A percentile compares a stretch with the other conserved stretches of the same genome.
Evolutionary conservation across 2,329 filamentous ascomycete species (phyloP).

Genomic region (Phaeosphaeriaceae sp.): DNA sequence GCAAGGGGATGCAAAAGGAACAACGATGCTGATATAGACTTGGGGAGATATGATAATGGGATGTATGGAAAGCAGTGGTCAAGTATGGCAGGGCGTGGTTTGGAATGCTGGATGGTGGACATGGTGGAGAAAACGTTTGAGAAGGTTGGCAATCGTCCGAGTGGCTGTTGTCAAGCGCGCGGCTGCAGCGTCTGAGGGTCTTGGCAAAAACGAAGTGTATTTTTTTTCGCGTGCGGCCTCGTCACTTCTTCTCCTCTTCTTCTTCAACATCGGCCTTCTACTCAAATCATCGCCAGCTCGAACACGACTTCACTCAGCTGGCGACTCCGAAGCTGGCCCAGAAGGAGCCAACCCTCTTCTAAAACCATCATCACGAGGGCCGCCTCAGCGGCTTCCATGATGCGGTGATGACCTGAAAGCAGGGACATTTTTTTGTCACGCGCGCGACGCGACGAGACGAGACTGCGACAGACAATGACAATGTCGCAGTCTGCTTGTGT

Average conservation of each 20-base stretch:
- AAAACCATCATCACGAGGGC: constrained; percentile 85
- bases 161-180: constrained; percentile 21
- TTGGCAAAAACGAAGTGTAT: constrained; percentile 19
- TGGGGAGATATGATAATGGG: constrained; percentile 7
- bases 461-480: constrained; percentile 9
- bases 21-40: constrained; percentile 8
- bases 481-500: too few relatives aligned
- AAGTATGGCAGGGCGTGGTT: constrained; percentile 24
- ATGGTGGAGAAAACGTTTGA: constrained; percentile 37
- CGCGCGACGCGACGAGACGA: constrained; percentile 25
- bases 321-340: constrained; percentile 74
- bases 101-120: constrained; percentile 27
- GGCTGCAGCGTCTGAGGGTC: constrained; percentile 19
- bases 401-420: constrained; percentile 71
- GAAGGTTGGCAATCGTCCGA: constrained; percentile 31
- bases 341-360: constrained; percentile 70
- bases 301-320: constrained; percentile 63
- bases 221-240: constrained; percentile 27
- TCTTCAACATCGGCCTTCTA: constrained; percentile 66
- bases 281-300: constrained; percentile 76
- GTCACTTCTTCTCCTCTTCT: constrained; percentile 13
- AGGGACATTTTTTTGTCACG: constrained; percentile 59
- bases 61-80: constrained; percentile 5
- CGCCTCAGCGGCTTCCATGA: constrained; percentile 67
- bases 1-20: constrained; percentile 5